phyloP scores from a whole-genome alignment of 768 basidiomycete genomes.

The Boletus edulis region DNA sequence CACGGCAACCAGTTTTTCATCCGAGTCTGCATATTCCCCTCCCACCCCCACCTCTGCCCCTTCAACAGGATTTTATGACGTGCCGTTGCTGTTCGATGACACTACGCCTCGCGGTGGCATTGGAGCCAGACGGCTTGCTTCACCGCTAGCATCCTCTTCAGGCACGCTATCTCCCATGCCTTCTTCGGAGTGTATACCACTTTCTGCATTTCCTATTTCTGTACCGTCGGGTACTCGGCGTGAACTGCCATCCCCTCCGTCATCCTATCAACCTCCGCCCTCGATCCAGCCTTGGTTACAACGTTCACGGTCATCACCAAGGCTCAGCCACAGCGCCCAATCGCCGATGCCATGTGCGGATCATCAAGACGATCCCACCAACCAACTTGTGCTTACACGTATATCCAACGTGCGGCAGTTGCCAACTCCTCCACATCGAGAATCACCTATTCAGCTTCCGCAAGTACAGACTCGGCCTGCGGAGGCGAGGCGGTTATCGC shows the following conservation, averaged over 20 bases:
- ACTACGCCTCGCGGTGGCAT: constrained; percentile 9
- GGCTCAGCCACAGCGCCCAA: constrained; percentile 20
- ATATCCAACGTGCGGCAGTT: constrained; percentile 30
- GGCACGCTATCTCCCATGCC: constrained; percentile 29
- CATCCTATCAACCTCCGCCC: constrained; percentile 30
- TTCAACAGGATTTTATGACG: constrained; percentile 30
- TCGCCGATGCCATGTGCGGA: constrained; percentile 13
- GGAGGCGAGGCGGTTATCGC: constrained; percentile 26
- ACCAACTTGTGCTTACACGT: constrained; percentile 15
- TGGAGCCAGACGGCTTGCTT: constrained; percentile 6
- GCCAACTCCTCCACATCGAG: constrained; percentile 32
- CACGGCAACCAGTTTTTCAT: constrained; percentile 42
- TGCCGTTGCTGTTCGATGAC: constrained; percentile 22
- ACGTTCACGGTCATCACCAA: constrained; percentile 39
- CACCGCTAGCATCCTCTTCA: constrained; percentile 22
- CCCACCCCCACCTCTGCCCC: constrained; percentile 41
- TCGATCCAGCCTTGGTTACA: constrained; percentile 28
- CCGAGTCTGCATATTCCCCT: constrained; percentile 48
- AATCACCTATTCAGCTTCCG: constrained; percentile 12
- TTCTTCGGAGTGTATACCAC: constrained; percentile 28
- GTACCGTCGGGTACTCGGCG: constrained; percentile 19
- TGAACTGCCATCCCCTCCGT: constrained; percentile 30
- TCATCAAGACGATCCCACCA: constrained; percentile 15
- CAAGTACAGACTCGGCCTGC: constrained; percentile 8
- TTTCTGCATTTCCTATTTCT: constrained; percentile 21